phyloP scores from a whole-genome alignment of 805 yeast genomes.

The Metschnikowia colocasiae region DNA sequence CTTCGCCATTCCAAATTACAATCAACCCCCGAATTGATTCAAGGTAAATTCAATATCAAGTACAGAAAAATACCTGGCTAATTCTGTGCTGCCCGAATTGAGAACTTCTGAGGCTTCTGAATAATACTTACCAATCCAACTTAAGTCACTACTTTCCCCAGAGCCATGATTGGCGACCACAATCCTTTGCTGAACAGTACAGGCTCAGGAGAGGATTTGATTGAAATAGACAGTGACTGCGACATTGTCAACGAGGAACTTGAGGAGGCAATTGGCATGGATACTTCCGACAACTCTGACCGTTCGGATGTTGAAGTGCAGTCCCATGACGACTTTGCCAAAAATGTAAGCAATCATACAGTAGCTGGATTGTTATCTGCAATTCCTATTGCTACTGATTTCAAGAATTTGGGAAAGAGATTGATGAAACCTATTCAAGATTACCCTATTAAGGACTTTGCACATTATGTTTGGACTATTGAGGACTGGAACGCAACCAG shows the following conservation, averaged over 20 bases:
- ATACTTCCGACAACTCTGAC: slow-evolving; percentile 19
- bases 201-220: slow-evolving; percentile 8
- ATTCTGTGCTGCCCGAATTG: background rate
- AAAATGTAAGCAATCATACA: background rate
- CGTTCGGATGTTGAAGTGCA: slow-evolving; percentile 12
- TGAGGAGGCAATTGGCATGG: slow-evolving; percentile 12
- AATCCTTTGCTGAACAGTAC: background rate
- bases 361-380: background rate
- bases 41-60: background rate
- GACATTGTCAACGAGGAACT: slow-evolving; percentile 8
- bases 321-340: background rate
- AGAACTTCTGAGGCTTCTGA: slow-evolving; percentile 1
- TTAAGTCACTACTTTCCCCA: background rate
- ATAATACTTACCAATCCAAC: background rate
- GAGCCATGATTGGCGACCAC: slow-evolving; percentile 4
- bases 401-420: slow-evolving; percentile 22
- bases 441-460: slow-evolving; percentile 35
- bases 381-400: slow-evolving; percentile 31
- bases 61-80: background rate
- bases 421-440: slow-evolving; percentile 39
- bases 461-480: slow-evolving; percentile 48
- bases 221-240: slow-evolving; percentile 9
- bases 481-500: slow-evolving; percentile 42
- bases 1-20: background rate
- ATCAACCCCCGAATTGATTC: background rate